Conservation (phyloP, 2,329 filamentous ascomycete genomes). For the Ciborinia camelliae region DNA sequence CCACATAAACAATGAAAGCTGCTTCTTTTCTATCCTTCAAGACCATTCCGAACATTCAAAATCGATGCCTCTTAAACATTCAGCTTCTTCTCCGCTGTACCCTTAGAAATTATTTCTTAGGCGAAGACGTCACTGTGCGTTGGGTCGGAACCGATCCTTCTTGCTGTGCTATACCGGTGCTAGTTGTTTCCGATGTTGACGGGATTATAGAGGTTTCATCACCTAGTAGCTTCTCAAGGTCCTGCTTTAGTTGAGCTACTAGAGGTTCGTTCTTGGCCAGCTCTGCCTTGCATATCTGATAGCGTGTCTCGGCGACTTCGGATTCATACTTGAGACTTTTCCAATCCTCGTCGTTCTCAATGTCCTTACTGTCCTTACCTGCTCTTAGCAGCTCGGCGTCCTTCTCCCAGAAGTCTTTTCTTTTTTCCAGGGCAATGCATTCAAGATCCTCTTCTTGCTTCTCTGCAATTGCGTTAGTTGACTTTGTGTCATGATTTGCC, state of each 20-base stretch:
- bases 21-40: neutral
- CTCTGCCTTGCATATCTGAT: neutral
- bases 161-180: neutral
- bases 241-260: neutral
- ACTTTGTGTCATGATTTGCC: neutral
- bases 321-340: neutral
- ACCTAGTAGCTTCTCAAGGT: neutral
- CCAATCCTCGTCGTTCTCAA: neutral
- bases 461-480: neutral
- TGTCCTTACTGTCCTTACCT: neutral
- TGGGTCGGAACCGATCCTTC: no score
- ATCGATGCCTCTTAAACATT: neutral
- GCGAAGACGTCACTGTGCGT: neutral
- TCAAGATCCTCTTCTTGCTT: neutral
- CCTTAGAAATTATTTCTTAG: neutral
- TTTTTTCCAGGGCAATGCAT: accelerated
- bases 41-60: neutral
- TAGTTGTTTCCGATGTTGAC: neutral
- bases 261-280: neutral
- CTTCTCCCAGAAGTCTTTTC: neutral
- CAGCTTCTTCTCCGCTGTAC: neutral
- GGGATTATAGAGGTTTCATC: neutral
- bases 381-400: neutral
- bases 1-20: neutral
- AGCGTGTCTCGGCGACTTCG: neutral